Evolutionary conservation across 257 asterid species (phyloP).

Genomic region (Solanum habrochaites): DNA sequence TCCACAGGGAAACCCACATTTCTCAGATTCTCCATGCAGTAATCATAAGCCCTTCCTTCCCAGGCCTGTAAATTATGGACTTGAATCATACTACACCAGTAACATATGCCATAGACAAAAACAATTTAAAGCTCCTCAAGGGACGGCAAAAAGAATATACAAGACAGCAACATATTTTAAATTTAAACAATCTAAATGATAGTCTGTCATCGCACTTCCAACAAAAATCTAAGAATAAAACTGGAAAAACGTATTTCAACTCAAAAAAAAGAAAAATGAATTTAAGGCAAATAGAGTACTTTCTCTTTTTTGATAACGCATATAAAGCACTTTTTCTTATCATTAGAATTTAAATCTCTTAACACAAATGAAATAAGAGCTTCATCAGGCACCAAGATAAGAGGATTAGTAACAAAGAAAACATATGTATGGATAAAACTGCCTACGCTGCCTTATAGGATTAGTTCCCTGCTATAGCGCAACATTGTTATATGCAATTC

Average conservation of each 20-base stretch:
- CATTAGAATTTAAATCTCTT: not conserved
- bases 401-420: not conserved
- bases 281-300: not conserved
- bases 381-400: not conserved
- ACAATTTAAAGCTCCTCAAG: not conserved
- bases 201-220: not conserved
- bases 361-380: not conserved
- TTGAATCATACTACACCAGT: not conserved
- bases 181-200: not conserved
- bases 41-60: slow-evolving; percentile 97
- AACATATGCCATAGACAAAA: not conserved
- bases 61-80: slow-evolving; percentile 51
- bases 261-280: not conserved
- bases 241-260: not conserved
- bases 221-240: not conserved
- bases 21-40: slow-evolving; percentile 68
- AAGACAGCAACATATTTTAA: not conserved
- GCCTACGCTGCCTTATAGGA: not conserved
- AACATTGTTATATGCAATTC: not conserved
- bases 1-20: slow-evolving; percentile 84
- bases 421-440: not conserved
- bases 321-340: not conserved
- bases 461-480: not conserved
- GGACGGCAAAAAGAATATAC: not conserved
- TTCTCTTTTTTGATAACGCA: not conserved